phyloP scores from a whole-genome alignment of 2,329 filamentous ascomycete species.

The Coniochaeta sp. region DNA sequence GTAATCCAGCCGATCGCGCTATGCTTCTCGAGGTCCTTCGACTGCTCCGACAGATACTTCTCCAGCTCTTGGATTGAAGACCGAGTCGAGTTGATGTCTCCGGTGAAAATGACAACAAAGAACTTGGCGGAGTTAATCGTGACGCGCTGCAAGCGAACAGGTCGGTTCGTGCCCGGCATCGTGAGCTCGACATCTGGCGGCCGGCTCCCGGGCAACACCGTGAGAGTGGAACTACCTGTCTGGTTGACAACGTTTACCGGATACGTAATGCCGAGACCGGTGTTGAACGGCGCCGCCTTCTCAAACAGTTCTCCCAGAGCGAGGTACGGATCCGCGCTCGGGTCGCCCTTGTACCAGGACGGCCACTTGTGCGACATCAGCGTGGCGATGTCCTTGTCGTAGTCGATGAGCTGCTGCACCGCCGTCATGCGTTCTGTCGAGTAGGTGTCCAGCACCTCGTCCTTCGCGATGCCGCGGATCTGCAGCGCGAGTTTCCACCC shows the following conservation, averaged over 20 bases:
- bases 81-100: conserved; percentile 19
- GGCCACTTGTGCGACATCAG: conserved; percentile 32
- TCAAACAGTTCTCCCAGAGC: conserved; percentile 49
- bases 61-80: conserved; percentile 10
- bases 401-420: conserved; percentile 35
- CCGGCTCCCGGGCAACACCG: conserved; percentile 30
- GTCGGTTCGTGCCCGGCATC: conserved; percentile 35
- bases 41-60: conserved; percentile 3
- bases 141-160: conserved; percentile 33
- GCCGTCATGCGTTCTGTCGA: conserved; percentile 41
- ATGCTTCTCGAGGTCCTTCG: conserved; percentile 14
- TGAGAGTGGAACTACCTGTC: conserved; percentile 5
- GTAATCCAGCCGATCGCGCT: conserved; percentile 32
- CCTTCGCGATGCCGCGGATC: conserved; percentile 31
- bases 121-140: conserved; percentile 34
- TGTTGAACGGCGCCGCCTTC: conserved; percentile 54
- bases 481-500: conserved; percentile 24
- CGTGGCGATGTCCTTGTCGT: conserved; percentile 20
- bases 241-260: conserved; percentile 37
- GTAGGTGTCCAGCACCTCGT: conserved; percentile 39
- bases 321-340: conserved; percentile 29
- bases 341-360: conserved; percentile 30
- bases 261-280: conserved; percentile 53
- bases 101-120: conserved; percentile 32
- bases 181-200: conserved; percentile 36